Base-by-base conservation (phyloP, 2,329 filamentous ascomycete genomes). In the Ophiostoma himal-ulmi region DNA sequence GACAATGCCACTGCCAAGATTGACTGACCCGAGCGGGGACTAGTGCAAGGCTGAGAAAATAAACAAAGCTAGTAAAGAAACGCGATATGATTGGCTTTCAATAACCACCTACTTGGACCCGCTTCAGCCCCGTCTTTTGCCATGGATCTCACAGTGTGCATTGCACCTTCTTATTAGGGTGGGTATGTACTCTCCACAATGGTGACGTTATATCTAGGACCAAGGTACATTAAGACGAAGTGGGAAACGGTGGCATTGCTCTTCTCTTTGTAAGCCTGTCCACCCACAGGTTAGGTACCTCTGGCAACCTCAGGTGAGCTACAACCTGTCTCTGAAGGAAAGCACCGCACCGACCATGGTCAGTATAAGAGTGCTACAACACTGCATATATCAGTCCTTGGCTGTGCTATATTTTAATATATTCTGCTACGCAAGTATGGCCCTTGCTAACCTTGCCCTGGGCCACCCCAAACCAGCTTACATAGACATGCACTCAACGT, bases 31-130 rank as follows among this genome's bases (percentile, higher is more conserved):
- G 22, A 26, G 44, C 22, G 41, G 64, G 60, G 36, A 54, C 17
- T 72, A 73, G 72, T 64, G 65, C 71, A 68, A 73, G 72, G 72
- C 72, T 73, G 72, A 72, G 20, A 48, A 26, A 17, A 30, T 22
- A 67, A 41, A 67, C 65, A 44, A 48, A 37, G 39, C 65, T 67
- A 44, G 37, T 34, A 39, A 44, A 54, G 4, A 4, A 7, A 8
- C 8, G 17, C 37, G 39, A 10, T 54, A 36, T 36, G 11, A 62
- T 62, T 62, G 57, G 57, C 57, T 34, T 6, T 14, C 5, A 17
- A 26, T 17, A 34, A 54, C 69, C 8, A 44, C 44, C 67, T 34
- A 13, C 14, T 62, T 13, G 5, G 57, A 20, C 57, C 26, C 26
- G 26, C 57, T 34, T 69, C 69, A 70, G 71, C 69, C 67, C 62